These are phyloP conservation scores for Aspergillus cristatus DNA, from an alignment of 495 filamentous ascomycete species.

Conservation along the genomic window DNA sequence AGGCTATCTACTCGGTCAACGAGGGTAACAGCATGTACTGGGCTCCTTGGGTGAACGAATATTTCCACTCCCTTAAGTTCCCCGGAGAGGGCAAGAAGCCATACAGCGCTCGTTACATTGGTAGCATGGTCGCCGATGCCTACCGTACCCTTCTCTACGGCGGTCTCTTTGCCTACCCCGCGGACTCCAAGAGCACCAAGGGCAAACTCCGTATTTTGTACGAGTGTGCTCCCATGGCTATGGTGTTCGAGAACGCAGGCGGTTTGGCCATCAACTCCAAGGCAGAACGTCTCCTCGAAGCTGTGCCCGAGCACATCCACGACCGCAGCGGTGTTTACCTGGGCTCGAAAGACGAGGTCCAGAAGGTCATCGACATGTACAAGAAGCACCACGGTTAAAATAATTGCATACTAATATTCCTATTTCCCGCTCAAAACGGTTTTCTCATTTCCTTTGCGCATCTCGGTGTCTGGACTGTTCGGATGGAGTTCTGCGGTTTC, in stretches of 20 bases:
- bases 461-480: no score
- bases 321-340: conserved; percentile 94
- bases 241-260: conserved; percentile 98
- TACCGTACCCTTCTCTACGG: conserved; percentile 94
- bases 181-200: conserved; percentile 96
- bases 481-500: no score
- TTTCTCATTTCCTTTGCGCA: no score
- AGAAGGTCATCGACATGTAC: conserved; percentile 74
- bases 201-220: conserved; percentile 96
- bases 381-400: conserved; percentile 36
- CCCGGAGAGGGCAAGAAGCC: conserved; percentile 62
- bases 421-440: no score
- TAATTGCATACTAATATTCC: no score
- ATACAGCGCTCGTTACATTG: conserved; percentile 91
- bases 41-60: conserved; percentile 79
- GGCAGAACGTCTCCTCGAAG: conserved; percentile 81
- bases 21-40: conserved; percentile 96
- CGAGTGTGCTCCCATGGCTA: conserved; percentile 98
- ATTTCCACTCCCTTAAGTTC: conserved; percentile 82
- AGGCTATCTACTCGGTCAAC: conserved; percentile 95
- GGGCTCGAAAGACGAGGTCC: conserved; percentile 87
- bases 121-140: conserved; percentile 95
- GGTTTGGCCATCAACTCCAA: conserved; percentile 83
- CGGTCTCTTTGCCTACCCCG: conserved; percentile 94
- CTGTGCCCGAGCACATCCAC: conserved; percentile 89